These are phyloP conservation scores for Aspergillus ochraceus DNA, from an alignment of 2,329 filamentous ascomycete species.

Conservation along the genomic window DNA sequence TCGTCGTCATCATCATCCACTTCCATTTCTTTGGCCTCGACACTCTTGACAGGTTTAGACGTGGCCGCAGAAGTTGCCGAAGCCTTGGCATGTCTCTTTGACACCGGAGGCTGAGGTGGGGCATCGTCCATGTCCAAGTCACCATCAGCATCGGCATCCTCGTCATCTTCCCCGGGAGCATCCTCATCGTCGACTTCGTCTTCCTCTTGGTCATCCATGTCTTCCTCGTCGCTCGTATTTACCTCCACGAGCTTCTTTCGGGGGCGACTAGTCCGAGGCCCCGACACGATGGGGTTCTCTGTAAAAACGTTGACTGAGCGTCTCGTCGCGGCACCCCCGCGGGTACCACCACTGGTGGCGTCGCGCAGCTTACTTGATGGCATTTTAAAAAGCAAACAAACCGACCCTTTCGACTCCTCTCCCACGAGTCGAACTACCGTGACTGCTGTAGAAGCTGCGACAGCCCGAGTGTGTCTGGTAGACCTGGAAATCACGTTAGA, in stretches of 20 bases:
- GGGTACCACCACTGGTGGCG: constrained; percentile 38
- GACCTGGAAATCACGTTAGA: constrained; percentile 39
- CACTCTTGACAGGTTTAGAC: constrained; percentile 42
- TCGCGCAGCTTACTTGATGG: constrained; percentile 51
- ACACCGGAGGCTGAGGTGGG: constrained; percentile 36
- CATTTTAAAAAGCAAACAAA: constrained; percentile 52
- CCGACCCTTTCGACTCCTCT: constrained; percentile 41
- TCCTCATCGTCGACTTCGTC: constrained; percentile 44
- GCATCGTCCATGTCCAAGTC: constrained; percentile 50
- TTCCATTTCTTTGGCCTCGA: constrained; percentile 50
- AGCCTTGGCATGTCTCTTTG: constrained; percentile 40
- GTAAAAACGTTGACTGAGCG: constrained; percentile 46
- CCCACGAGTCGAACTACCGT: constrained; percentile 39
- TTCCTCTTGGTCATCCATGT: constrained; percentile 47
- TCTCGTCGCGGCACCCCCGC: constrained; percentile 26
- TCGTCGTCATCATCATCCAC: constrained; percentile 35
- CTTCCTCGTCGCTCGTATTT: constrained; percentile 50
- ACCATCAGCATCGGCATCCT: constrained; percentile 35
- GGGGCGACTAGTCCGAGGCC: constrained; percentile 46
- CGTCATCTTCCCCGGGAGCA: constrained; percentile 34
- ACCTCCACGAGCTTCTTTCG: constrained; percentile 48
- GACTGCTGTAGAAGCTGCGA: constrained; percentile 31
- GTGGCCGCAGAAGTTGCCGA: constrained; percentile 23
- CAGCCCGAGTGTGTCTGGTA: constrained; percentile 35
- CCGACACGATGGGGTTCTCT: constrained; percentile 47